Percentiles rank a stretch among this genome's conserved stretches.
Evolutionary conservation across 352 stramenopile species (phyloP).

Genomic region (Phytophthora crassamura): DNA sequence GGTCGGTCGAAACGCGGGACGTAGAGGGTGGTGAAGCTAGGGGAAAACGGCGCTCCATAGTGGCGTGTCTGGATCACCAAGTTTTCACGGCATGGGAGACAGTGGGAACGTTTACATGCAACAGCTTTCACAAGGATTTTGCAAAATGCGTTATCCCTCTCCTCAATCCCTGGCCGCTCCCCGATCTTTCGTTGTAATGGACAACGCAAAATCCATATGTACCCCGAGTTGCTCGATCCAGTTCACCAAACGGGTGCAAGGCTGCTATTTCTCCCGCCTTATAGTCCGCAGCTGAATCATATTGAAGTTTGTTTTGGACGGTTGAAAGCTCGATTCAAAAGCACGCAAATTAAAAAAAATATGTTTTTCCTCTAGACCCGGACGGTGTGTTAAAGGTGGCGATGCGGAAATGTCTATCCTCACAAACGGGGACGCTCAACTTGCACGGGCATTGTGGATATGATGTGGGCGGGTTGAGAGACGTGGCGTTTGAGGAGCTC

Average conservation of each 20-base stretch:
- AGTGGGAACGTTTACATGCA: no score
- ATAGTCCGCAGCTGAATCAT: background rate
- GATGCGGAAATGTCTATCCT: background rate
- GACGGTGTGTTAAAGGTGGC: background rate
- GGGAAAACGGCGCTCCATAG: no score
- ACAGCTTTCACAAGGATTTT: no score
- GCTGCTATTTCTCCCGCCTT: background rate
- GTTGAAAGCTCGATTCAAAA: background rate
- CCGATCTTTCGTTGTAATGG: background rate
- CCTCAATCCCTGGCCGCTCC: background rate
- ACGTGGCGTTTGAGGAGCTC: background rate
- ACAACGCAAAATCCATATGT: slow-evolving; percentile 1
- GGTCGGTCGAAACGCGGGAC: no score
- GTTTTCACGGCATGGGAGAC: no score
- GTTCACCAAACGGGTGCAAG: background rate
- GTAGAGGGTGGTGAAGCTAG: no score
- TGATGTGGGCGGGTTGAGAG: background rate
- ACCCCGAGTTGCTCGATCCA: background rate
- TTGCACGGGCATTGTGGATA: background rate
- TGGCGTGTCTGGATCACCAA: no score
- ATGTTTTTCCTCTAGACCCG: background rate
- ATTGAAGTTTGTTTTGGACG: slow-evolving; percentile 1
- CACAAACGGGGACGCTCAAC: background rate
- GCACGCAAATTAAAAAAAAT: background rate
- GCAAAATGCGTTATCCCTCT: no score